Evolutionary conservation across 176 grass and related monocot species (phyloP), one percentile per base, ranked within the genome.

Genomic region (Rhynchospora tenuis): DNA sequence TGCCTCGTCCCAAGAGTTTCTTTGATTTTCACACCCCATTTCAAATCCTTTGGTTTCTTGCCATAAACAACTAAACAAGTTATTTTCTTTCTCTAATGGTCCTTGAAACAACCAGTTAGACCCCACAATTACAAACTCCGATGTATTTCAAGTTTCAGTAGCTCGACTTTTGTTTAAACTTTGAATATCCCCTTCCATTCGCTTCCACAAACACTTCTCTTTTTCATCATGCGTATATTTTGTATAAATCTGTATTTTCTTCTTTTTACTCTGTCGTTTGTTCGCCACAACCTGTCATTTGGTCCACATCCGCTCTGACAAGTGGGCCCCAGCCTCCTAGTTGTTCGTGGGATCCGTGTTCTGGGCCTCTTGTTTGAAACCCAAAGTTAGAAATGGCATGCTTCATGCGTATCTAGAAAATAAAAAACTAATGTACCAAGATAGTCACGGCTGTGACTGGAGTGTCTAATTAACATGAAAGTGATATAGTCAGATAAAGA

Each of bases 101-200:
- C 38, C 38, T 16, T 31, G 13, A 31, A 13, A 12, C 3, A 65
- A 15, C 9, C 61, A 4, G 14, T 65, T 64, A 28, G 27, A 65
- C 63, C 63, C 63, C 63, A 65, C 29, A 42, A 16, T 38, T 67
- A 23, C 69, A 70, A 73, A 51, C 45, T 73, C 24, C 70, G 45
- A 73, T 73, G 70, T 24, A 15, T 50, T 73, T 24, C 70, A 51
- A 73, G 70, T 73, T 27, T 73, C 70, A 27, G 45, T 65, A 65
- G 15, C 52, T 38, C 33, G 33, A 38, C 43, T 73, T 73, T 24
- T 10, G 3, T 73, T 50, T 50, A 15, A 73, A 73, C 44, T 73
- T 45, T 1, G 44, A 22, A 73, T 73, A 45, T 38, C 66, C 17
- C 13, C 69, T 73, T 73, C 44, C 45, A 73, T 73, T 73, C 45